Evolutionary conservation across 768 basidiomycete genomes (phyloP).

Genomic region (Boletus reticulatus): DNA sequence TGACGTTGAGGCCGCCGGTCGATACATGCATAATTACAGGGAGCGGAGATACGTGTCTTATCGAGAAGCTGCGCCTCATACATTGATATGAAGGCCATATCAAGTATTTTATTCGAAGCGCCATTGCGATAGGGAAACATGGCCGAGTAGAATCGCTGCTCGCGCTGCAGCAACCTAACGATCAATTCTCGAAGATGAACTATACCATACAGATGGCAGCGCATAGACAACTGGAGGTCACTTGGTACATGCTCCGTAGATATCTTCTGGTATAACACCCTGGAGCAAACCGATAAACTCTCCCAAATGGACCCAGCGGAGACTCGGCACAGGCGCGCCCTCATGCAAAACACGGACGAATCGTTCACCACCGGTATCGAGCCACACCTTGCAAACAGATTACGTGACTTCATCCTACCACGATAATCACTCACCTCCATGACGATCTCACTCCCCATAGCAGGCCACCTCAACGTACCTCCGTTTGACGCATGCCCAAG

Average conservation of each 20-base stretch:
- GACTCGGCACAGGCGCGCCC: conserved; percentile 36
- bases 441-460: conserved; percentile 45
- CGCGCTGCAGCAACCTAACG: too few species aligned
- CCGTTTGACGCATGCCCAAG: conserved; percentile 30
- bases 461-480: conserved; percentile 42
- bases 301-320: conserved; percentile 38
- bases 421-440: conserved; percentile 38
- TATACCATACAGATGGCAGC: not conserved
- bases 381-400: conserved; percentile 39
- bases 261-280: conserved; percentile 34
- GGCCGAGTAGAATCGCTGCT: not conserved
- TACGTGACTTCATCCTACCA: not conserved
- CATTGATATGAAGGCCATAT: not conserved
- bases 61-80: not conserved
- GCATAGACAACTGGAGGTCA: not conserved
- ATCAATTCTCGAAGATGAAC: not conserved
- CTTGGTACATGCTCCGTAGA: conserved; percentile 22
- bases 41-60: not conserved
- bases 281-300: conserved; percentile 35
- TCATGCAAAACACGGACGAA: conserved; percentile 47
- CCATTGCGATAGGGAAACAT: not conserved
- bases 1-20: not conserved
- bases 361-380: conserved; percentile 10
- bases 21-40: not conserved
- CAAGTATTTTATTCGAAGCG: too few species aligned